These are phyloP conservation scores for Scalesia atractyloides DNA, from an alignment of 129 eudicot species.

Conservation along the genomic window DNA sequence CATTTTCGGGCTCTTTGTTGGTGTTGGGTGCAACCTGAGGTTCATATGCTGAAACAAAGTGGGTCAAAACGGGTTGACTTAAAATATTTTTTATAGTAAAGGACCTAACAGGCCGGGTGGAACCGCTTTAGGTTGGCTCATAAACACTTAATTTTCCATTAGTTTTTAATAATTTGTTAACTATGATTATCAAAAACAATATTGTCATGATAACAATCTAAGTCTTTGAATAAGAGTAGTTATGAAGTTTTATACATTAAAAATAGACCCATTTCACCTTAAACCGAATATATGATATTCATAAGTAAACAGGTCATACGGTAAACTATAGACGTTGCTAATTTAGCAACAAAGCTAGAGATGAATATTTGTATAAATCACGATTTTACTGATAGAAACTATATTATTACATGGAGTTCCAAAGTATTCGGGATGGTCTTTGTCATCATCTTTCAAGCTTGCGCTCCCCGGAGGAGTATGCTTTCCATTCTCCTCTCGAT, in stretches of 20 bases:
- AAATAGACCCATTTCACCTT: background rate
- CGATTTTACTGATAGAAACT: background rate
- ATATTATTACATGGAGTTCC: slow-evolving; percentile 61
- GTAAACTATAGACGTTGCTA: background rate
- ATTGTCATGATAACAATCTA: background rate
- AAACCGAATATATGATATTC: background rate
- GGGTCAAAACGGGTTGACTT: background rate
- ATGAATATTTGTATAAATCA: background rate
- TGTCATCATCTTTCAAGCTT: slow-evolving; percentile 31
- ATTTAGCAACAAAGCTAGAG: background rate
- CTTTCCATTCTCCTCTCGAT: slow-evolving; percentile 24
- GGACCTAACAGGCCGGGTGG: background rate
- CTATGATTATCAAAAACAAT: background rate
- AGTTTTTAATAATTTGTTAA: background rate
- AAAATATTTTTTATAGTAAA: background rate
- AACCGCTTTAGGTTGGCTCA: background rate
- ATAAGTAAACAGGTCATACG: background rate
- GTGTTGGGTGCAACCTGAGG: slow-evolving; percentile 48
- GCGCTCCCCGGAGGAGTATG: slow-evolving; percentile 49
- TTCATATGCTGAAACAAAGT: slow-evolving; percentile 46
- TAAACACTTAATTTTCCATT: background rate
- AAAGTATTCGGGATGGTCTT: slow-evolving; percentile 59
- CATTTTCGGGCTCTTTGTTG: slow-evolving; percentile 17
- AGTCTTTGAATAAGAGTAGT: background rate
- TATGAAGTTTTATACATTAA: background rate